These are phyloP conservation scores for Limtongia smithiae DNA, from an alignment of 805 yeast genomes.

Conservation along the genomic window DNA sequence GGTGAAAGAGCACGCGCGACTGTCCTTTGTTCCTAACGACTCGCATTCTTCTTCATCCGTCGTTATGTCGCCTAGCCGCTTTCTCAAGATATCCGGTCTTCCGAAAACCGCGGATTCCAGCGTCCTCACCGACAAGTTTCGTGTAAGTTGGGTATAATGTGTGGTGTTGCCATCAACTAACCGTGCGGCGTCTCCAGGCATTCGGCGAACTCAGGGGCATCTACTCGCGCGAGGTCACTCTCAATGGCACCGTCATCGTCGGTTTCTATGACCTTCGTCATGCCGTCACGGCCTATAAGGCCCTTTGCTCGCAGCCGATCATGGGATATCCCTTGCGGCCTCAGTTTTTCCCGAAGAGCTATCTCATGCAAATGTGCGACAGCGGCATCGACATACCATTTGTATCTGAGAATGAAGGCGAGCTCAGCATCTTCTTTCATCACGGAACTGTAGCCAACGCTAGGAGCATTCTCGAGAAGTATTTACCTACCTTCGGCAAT, in stretches of 20 bases:
- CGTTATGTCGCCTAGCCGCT: conserved; percentile 18
- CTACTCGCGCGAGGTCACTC: conserved; percentile 27
- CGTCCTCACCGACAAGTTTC: conserved; percentile 12
- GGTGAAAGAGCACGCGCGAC: conserved; percentile 16
- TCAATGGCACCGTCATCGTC: conserved; percentile 29
- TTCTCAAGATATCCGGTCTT: conserved; percentile 20
- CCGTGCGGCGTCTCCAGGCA: conserved; percentile 6
- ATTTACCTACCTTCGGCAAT: conserved; percentile 30
- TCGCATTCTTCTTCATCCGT: neutral
- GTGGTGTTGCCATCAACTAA: neutral
- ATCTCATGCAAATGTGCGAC: conserved; percentile 17
- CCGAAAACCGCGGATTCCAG: conserved; percentile 18
- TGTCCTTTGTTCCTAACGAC: conserved; percentile 2
- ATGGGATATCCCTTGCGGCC: conserved; percentile 23
- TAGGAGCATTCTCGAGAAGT: conserved; percentile 9
- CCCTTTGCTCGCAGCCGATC: conserved; percentile 29
- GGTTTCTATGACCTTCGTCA: conserved; percentile 31
- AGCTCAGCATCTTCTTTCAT: conserved; percentile 15
- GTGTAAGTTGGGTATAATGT: conserved; percentile 8
- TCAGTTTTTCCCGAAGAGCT: conserved; percentile 20
- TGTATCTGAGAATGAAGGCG: conserved; percentile 22
- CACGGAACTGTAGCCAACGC: conserved; percentile 12
- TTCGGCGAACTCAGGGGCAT: conserved; percentile 32
- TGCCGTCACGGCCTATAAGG: conserved; percentile 30
- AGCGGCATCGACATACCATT: conserved; percentile 27